A percentile compares a stretch with the other conserved stretches of the same genome.
Conservation (phyloP, 2,329 filamentous ascomycete species). For the Ceratocystis colombiana region DNA sequence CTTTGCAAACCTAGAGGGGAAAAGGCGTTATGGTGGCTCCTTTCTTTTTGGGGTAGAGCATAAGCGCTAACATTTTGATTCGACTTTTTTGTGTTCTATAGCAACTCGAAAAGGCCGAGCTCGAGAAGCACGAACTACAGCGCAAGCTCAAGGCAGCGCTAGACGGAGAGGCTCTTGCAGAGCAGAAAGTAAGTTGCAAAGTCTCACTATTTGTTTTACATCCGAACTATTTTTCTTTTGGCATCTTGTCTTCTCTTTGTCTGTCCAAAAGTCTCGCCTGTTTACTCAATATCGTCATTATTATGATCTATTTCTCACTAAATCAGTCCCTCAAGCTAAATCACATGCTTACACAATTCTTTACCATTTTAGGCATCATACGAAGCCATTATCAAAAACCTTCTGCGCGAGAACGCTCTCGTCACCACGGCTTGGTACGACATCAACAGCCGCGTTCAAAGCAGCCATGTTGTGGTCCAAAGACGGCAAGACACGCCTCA, state of each 20-base stretch:
- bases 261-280: not conserved
- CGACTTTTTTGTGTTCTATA: constrained; percentile 29
- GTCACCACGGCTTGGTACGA: constrained; percentile 83
- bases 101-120: constrained; percentile 51
- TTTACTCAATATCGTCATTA: not conserved
- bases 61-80: constrained; percentile 11
- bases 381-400: constrained; percentile 52
- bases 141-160: constrained; percentile 45
- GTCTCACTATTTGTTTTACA: not conserved
- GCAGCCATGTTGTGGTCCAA: constrained; percentile 70
- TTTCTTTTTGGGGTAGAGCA: not conserved
- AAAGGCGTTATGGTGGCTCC: not conserved
- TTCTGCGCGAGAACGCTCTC: constrained; percentile 67
- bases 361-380: constrained; percentile 37
- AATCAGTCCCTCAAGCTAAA: not conserved
- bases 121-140: constrained; percentile 47
- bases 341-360: constrained; percentile 3
- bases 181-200: constrained; percentile 42
- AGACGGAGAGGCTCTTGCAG: constrained; percentile 40
- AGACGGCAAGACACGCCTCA: constrained; percentile 62
- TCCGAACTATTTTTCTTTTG: not conserved
- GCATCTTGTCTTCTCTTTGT: not conserved
- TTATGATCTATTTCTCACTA: not conserved
- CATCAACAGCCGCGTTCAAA: constrained; percentile 65
- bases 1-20: not conserved